These are phyloP conservation scores for Neonectria ditissima DNA, from an alignment of 2,329 filamentous ascomycete species.

Conservation along the genomic window DNA sequence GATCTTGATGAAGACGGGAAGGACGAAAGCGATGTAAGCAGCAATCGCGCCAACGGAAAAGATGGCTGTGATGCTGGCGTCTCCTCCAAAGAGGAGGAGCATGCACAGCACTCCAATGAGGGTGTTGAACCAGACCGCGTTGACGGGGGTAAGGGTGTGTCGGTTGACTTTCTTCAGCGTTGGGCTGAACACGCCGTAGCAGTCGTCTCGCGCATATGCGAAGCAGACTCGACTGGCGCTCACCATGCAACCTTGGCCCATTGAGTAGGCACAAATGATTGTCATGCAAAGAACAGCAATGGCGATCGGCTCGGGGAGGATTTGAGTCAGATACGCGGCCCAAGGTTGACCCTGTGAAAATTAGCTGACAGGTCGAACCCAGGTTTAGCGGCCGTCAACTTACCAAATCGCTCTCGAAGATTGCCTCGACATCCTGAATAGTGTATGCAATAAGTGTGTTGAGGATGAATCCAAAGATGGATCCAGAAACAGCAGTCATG, in stretches of 20 bases:
- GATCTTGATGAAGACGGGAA: constrained; percentile 30
- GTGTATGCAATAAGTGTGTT: constrained; percentile 26
- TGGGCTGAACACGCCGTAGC: constrained; percentile 25
- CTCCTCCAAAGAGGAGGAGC: constrained; percentile 25
- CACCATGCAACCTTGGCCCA: constrained; percentile 29
- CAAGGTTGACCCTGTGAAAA: constrained; percentile 20
- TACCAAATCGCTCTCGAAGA: constrained; percentile 29
- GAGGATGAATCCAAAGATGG: constrained; percentile 22
- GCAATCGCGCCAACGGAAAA: constrained; percentile 28
- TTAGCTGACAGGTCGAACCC: background rate
- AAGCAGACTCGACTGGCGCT: constrained; percentile 28
- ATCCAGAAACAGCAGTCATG: constrained; percentile 25
- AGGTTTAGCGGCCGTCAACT: background rate
- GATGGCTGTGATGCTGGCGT: constrained; percentile 27
- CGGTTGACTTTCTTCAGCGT: constrained; percentile 21
- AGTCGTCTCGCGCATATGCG: constrained; percentile 29
- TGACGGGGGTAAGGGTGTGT: constrained; percentile 24
- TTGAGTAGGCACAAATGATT: constrained; percentile 23
- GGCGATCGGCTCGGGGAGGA: constrained; percentile 20
- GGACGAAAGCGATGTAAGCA: constrained; percentile 26
- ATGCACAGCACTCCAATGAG: constrained; percentile 28
- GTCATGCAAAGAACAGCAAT: constrained; percentile 25
- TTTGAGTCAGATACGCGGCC: constrained; percentile 23
- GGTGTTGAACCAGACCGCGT: constrained; percentile 29
- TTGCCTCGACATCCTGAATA: constrained; percentile 23